Evolutionary conservation across 169 alveolate species (phyloP), one percentile per base, ranked within the genome.

Genomic region (Sarcocystis neurona): DNA sequence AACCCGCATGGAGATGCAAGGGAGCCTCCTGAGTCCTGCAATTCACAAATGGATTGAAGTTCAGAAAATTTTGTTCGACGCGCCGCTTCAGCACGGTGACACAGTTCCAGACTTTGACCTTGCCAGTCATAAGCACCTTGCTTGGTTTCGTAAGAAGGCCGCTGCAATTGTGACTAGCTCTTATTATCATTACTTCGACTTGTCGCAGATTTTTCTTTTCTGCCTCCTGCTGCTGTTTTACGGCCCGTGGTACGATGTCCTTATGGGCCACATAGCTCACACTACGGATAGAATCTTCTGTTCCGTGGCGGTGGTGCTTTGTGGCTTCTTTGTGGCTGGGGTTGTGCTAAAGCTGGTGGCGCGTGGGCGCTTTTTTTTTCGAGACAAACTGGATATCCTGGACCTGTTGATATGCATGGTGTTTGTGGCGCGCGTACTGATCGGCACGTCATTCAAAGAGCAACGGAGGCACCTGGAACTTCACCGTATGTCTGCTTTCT

Each of bases 1-100:
- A 88, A 75, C 88, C 43, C 84, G 70, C 50, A 10, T 88, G 84
- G 92, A 88, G 56, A 56, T 77, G 77, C 74, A 85, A 10, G 92
- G 92, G 34, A 85, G 88, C 32, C 63, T 88, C 50, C 44, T 85
- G 27, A 88, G 92, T 66, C 78, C 92, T n/a, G 79, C 92, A 18
- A 88, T 88, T 30, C 92, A 77, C 34, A 85, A 85, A 53, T 88
- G 92, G 92, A 88, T 77, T 43, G 92, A 88, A 79, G 53, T 88
- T 77, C 92, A 88, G 82, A 56, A 72, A 56, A 48, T 72, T 32
- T 56, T 72, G 39, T 72, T 72, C 56, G 41, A 72, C n/a, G 6
- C 82, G 5, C 58, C 82, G 30, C 56, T 72, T 18, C 82, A 72
- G 82, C 82, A 72, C n/a, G 82, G 82, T 8, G 82, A 72, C 46